A percentile compares a stretch with the other conserved stretches of the same genome.
These are phyloP conservation scores for Aspergillus candidus DNA, from an alignment of 2,329 filamentous ascomycete species.

Conservation along the genomic window DNA sequence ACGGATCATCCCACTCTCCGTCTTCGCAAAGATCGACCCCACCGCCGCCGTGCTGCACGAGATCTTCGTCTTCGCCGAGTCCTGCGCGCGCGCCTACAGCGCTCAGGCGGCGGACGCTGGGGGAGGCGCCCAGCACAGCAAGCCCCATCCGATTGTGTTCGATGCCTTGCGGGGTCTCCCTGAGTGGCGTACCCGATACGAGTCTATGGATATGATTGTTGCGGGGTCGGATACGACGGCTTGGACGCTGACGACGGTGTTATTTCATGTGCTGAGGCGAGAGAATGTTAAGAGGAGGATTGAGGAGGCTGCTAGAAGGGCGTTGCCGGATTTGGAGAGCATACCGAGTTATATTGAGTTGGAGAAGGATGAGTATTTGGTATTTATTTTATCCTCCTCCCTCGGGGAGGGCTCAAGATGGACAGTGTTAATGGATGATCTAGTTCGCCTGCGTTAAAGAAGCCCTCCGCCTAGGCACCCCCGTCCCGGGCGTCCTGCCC, in stretches of 20 bases:
- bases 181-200: slow-evolving; percentile 1
- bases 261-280: slow-evolving; percentile 1
- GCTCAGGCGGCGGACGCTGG: neutral
- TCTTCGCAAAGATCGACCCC: too few relatives aligned
- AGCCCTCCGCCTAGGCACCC: slow-evolving; percentile 4
- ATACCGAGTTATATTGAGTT: neutral
- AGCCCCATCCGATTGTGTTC: slow-evolving; percentile 7
- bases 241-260: slow-evolving; percentile 4
- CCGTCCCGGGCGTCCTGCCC: slow-evolving; percentile 7
- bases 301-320: neutral
- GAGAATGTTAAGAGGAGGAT: neutral
- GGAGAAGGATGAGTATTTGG: slow-evolving; percentile 4
- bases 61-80: neutral
- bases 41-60: too few relatives aligned
- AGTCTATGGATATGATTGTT: slow-evolving; percentile 7
- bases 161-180: slow-evolving; percentile 2
- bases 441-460: slow-evolving; percentile 7
- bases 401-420: too few relatives aligned
- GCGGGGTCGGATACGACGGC: slow-evolving; percentile 10
- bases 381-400: neutral
- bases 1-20: too few relatives aligned
- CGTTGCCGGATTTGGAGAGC: neutral
- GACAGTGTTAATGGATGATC: too few relatives aligned
- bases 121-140: neutral
- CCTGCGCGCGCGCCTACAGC: slow-evolving; percentile 3